Evolutionary conservation across 768 basidiomycete genomes (phyloP).

Genomic region (Mycena floridula): DNA sequence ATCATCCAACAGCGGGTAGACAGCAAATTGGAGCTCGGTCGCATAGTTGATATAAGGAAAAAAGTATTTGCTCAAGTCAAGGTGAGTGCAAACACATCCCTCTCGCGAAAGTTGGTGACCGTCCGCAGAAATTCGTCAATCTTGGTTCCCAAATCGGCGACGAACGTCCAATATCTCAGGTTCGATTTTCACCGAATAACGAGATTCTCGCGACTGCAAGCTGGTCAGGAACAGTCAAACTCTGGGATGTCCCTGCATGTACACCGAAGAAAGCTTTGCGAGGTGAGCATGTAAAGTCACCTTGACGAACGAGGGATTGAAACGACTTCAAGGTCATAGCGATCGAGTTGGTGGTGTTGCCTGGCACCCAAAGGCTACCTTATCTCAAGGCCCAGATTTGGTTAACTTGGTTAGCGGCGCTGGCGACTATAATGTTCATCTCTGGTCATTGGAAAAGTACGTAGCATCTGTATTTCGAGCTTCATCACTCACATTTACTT

Average conservation of each 20-base stretch:
- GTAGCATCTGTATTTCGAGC: slow-evolving; percentile 8
- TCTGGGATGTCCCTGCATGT: slow-evolving; percentile 94
- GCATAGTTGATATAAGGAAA: slow-evolving; percentile 90
- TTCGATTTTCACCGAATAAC: slow-evolving; percentile 92
- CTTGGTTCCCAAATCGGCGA: slow-evolving; percentile 98
- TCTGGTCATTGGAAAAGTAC: slow-evolving; percentile 87
- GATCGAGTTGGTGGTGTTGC: slow-evolving; percentile 94
- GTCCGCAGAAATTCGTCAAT: slow-evolving; percentile 71
- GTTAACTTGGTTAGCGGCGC: slow-evolving; percentile 91
- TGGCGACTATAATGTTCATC: slow-evolving; percentile 76
- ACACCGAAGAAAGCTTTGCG: slow-evolving; percentile 69
- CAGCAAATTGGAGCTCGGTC: slow-evolving; percentile 77
- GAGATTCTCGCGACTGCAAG: slow-evolving; percentile 85
- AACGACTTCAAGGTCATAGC: slow-evolving; percentile 69
- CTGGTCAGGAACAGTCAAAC: slow-evolving; percentile 92
- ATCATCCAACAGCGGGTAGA: slow-evolving; percentile 91
- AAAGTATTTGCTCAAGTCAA: slow-evolving; percentile 87
- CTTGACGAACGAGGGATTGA: slow-evolving; percentile 7
- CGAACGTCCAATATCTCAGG: slow-evolving; percentile 88
- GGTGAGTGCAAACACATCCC: slow-evolving; percentile 34
- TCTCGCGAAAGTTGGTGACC: not conserved
- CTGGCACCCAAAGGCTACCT: slow-evolving; percentile 94
- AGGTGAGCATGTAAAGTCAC: slow-evolving; percentile 36
- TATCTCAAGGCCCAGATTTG: slow-evolving; percentile 51
- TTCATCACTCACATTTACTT: slow-evolving; percentile 4